Evolutionary conservation across 768 basidiomycete genomes (phyloP), one percentile per base, ranked within the genome.

Genomic region (Phlegmacium glaucopus): DNA sequence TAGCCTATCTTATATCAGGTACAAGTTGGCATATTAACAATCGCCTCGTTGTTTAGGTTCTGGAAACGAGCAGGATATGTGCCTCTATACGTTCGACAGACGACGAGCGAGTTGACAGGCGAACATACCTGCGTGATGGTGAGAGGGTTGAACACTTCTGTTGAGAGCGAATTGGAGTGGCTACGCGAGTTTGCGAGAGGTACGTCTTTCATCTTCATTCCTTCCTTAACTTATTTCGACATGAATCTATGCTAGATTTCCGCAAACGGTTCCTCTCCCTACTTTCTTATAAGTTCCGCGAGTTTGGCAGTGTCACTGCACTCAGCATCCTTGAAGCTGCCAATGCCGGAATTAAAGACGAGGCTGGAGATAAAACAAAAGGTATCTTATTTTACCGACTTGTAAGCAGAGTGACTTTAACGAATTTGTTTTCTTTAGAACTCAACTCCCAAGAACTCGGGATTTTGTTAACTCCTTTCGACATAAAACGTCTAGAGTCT

Each of bases 61-160:
- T 98, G 96, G 96, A 98, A 98, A 67, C 81, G 92, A 16, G 84
- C 86, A 1, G 89, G 90, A 10, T 99, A 87, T 62, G 79, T 90
- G 0, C 96, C 96, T 0, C 73, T 98, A 11, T 98, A 98, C 60
- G 67, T 98, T 26, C 83, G 95, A 26, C 96, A 98, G 67, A 95
- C 93, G 5, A 76, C 85, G 49, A 96, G 92, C 62, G 94, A 96
- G 57, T 75, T 98, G 42, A 99, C 96, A 0, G 96, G 96, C 32
- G 96, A 99, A 67, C 88, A 96, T 61, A 90, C 91, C 0, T 94
- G 93, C 60, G 86, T 97, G 29, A 98, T 99, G 96, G 80, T 95
- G 1, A 79, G 90, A 27, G 86, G 89, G 0, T 68, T 98, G 64
- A 86, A 82, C 62, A 87, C 76, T 61, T 84, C 77, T 30, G 66